phyloP scores from a whole-genome alignment of 139 green algal genomes.

The Coelastrella sp. region DNA sequence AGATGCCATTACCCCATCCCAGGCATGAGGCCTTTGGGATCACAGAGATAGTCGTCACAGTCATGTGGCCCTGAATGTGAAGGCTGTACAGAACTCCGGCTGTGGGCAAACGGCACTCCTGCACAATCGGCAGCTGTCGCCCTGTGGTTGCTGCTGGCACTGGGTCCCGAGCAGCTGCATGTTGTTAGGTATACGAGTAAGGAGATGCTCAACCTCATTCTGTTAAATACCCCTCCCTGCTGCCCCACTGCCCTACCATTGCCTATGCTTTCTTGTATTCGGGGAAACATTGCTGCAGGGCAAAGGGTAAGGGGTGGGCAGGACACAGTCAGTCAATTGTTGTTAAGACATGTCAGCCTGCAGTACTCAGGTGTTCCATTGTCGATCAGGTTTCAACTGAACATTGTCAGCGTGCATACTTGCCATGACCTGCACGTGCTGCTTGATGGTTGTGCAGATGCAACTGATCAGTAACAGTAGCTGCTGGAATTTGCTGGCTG shows the following conservation, averaged over 20 bases:
- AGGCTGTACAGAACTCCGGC: too few relatives aligned
- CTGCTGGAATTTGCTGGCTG: not conserved
- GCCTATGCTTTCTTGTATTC: conserved; percentile 9
- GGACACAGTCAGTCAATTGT: not conserved
- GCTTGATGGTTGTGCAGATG: not conserved
- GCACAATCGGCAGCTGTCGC: too few relatives aligned
- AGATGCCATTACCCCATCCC: too few relatives aligned
- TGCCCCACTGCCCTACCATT: not conserved
- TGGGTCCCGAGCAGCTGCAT: too few relatives aligned
- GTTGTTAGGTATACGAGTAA: too few relatives aligned
- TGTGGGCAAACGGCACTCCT: too few relatives aligned
- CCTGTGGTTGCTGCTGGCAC: too few relatives aligned
- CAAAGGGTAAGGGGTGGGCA: not conserved
- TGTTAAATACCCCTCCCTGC: too few relatives aligned
- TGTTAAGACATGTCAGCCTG: not conserved
- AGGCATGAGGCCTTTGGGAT: too few relatives aligned
- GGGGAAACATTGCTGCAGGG: conserved; percentile 41
- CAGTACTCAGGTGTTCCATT: not conserved
- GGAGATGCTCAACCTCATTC: too few relatives aligned
- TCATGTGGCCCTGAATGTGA: too few relatives aligned
- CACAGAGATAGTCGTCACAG: too few relatives aligned
- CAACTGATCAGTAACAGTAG: not conserved
- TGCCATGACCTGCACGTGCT: not conserved
- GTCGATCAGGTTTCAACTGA: not conserved
- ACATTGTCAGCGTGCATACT: not conserved